Evolutionary conservation across 306 rosid genomes (phyloP), one percentile per base, ranked within the genome.

Genomic region (Prunus mume): DNA sequence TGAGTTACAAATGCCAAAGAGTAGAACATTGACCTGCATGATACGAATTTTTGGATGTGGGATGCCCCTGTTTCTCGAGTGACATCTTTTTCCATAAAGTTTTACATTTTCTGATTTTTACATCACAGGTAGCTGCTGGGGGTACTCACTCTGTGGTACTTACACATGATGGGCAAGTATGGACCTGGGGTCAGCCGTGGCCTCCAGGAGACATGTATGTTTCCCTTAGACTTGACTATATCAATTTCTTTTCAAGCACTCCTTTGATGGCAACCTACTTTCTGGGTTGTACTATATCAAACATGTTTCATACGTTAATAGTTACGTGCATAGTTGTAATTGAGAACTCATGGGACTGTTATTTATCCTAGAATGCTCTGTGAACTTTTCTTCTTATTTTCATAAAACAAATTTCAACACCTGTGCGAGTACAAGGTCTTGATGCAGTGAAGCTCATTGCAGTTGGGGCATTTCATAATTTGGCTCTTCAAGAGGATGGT

Each of bases 151-250:
- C 97, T 22, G 96, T 96, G 69, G 99, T 96, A 68, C 98, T 96
- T 86, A 96, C 99, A 46, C 86, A 88, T 34, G 97, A 90, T 72
- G 99, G 99, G 52, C 94, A 92, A 62, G 98, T 96, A 68, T 96
- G 99, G 99, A 91, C 96, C 28, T 96, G 99, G 99, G 99, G 99
- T 85, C 99, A 96, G 74, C 99, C 98, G 15, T 96, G 99, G 99
- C 99, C 99, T 71, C 99, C 99, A 10, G 99, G 99, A 67, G 98
- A 96, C 86, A 96, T 96, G 99, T 96, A 91, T 72, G 69, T 27
- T 73, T 12, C 77, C 52, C 32, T 76, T 72, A 38, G 46, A 55
- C 82, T 74, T 75, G 5, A 62, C 75, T 22, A 12, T 45, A 43
- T 60, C 43, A 70, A 61, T 71, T 68, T 68, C 1, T 77, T 66